A percentile compares a stretch with the other conserved stretches of the same genome.
phyloP scores from a whole-genome alignment of 1,284 basidiomycete species.

The Moesziomyces antarcticus region DNA sequence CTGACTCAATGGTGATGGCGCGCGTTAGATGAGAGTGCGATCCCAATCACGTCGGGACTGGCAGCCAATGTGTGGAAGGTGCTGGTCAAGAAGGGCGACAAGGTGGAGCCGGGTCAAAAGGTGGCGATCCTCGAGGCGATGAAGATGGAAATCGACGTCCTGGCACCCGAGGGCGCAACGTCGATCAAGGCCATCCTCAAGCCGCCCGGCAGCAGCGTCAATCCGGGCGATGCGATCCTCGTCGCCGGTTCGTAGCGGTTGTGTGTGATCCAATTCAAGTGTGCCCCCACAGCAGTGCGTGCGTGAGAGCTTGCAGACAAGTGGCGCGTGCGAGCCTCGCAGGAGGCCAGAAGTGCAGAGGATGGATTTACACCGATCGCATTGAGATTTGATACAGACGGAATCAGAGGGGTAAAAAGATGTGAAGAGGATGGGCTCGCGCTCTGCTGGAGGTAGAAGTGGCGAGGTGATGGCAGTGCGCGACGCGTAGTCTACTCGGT shows the following conservation, averaged over 20 bases:
- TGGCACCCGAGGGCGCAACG: conserved; percentile 13
- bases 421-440: too few relatives aligned
- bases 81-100: conserved; percentile 70
- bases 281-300: too few relatives aligned
- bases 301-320: too few relatives aligned
- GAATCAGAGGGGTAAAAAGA: neutral
- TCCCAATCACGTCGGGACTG: conserved; percentile 70
- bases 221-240: conserved; percentile 20
- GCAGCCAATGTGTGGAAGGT: conserved; percentile 75
- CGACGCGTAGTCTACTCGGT: conserved; percentile 17
- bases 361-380: too few relatives aligned
- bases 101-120: conserved; percentile 71
- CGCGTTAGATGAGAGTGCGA: conserved; percentile 6
- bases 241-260: conserved; percentile 2
- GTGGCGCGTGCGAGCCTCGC: too few relatives aligned
- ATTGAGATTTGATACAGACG: neutral
- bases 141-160: conserved; percentile 74
- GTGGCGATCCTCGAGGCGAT: conserved; percentile 77
- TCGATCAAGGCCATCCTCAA: conserved; percentile 18
- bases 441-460: too few relatives aligned
- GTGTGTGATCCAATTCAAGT: too few relatives aligned
- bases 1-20: neutral
- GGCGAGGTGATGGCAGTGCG: too few relatives aligned
- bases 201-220: conserved; percentile 21
- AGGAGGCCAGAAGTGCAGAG: too few relatives aligned